Conservation (phyloP, 108 stramenopile genomes). For the Nannochloropsis salina region DNA sequence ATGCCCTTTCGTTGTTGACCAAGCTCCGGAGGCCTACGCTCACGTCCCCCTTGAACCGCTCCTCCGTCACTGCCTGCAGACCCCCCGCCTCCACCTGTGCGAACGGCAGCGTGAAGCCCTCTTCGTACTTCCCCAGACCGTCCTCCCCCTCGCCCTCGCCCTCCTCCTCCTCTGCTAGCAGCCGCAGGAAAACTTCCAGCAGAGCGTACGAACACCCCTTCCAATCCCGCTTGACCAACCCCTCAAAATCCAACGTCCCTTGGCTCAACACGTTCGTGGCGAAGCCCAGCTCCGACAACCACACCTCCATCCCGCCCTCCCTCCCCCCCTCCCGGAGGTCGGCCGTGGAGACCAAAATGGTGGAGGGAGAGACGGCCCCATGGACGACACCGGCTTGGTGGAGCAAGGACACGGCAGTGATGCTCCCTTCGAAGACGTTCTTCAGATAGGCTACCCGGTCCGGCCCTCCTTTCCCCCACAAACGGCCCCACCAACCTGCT, state of each 20-base stretch:
- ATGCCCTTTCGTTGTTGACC: background rate
- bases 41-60: background rate
- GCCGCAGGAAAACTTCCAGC: slow-evolving; percentile 16
- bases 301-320: slow-evolving; percentile 17
- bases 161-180: background rate
- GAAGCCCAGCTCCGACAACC: slow-evolving; percentile 17
- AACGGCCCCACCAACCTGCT: background rate
- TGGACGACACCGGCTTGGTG: background rate
- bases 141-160: background rate
- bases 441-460: background rate
- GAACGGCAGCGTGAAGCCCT: background rate
- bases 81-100: background rate
- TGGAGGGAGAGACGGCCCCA: background rate
- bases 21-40: background rate
- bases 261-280: slow-evolving; percentile 11
- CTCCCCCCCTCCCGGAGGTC: background rate
- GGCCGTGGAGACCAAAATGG: slow-evolving; percentile 1
- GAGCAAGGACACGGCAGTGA: background rate
- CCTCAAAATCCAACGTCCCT: background rate
- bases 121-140: background rate
- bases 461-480: background rate
- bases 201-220: background rate
- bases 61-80: slow-evolving; percentile 8
- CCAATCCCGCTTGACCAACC: slow-evolving; percentile 1
- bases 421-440: background rate